Percentiles rank a stretch among this genome's conserved stretches.
These are phyloP conservation scores for Melocanna baccifera DNA, from an alignment of 176 grass and related monocot species.

Conservation along the genomic window DNA sequence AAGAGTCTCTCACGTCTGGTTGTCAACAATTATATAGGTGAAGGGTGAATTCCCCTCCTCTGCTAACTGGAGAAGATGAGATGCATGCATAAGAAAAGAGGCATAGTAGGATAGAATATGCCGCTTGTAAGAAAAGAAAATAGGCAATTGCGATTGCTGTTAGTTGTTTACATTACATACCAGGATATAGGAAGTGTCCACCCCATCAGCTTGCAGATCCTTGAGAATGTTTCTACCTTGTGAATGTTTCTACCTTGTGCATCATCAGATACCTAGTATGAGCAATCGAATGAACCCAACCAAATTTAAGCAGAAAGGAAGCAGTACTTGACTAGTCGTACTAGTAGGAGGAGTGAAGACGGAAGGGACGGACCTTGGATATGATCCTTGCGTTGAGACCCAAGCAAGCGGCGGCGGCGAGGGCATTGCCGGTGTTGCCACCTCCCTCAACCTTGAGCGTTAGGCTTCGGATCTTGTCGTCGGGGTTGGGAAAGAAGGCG, in stretches of 20 bases:
- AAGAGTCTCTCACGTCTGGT: slow-evolving; percentile 64
- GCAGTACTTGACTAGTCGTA: not conserved
- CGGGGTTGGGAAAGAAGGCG: slow-evolving; percentile 75
- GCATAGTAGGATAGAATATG: not conserved
- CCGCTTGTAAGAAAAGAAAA: not conserved
- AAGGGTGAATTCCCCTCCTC: slow-evolving; percentile 80
- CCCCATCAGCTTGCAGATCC: slow-evolving; percentile 71
- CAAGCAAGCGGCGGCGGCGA: slow-evolving; percentile 70
- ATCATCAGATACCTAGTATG: slow-evolving; percentile 58
- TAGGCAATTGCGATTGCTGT: not conserved
- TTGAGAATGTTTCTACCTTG: slow-evolving; percentile 58
- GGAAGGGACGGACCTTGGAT: slow-evolving; percentile 52
- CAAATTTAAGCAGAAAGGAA: not conserved
- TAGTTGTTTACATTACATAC: slow-evolving; percentile 37
- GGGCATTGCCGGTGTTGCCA: slow-evolving; percentile 87
- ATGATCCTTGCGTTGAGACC: slow-evolving; percentile 67
- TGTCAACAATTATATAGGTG: slow-evolving; percentile 96
- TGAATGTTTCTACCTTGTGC: slow-evolving; percentile 57
- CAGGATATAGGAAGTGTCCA: slow-evolving; percentile 73
- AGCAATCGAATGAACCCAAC: not conserved
- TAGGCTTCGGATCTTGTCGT: slow-evolving; percentile 93
- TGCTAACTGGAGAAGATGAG: slow-evolving; percentile 53
- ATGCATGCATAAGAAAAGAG: not conserved
- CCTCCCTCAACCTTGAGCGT: slow-evolving; percentile 82
- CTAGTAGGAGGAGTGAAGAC: not conserved